Evolutionary conservation across 768 basidiomycete genomes (phyloP).

Genomic region (Gloeostereum incarnatum): DNA sequence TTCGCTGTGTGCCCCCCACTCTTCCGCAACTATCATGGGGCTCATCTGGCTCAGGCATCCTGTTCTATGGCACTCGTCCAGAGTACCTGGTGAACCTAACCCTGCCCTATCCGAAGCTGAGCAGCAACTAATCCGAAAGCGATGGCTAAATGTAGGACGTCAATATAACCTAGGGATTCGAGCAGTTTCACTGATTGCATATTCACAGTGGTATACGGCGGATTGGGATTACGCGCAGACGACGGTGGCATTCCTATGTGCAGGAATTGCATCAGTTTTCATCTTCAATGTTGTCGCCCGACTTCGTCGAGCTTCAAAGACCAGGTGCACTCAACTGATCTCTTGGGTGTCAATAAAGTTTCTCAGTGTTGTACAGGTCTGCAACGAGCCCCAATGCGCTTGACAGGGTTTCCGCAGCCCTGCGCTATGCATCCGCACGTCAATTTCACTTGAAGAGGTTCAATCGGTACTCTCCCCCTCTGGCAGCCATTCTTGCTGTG

Average conservation of each 20-base stretch:
- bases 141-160: slow-evolving; percentile 17
- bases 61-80: slow-evolving; percentile 18
- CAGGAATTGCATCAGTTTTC: slow-evolving; percentile 11
- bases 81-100: slow-evolving; percentile 13
- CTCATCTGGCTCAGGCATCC: slow-evolving; percentile 17
- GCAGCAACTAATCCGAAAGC: slow-evolving; percentile 11
- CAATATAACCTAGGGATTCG: not conserved
- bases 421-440: slow-evolving; percentile 13
- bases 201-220: slow-evolving; percentile 16
- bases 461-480: slow-evolving; percentile 18
- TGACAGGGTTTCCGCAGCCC: slow-evolving; percentile 12
- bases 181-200: not conserved
- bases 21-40: no score
- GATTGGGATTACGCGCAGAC: slow-evolving; percentile 22
- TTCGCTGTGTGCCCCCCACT: not conserved
- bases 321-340: no score
- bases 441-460: slow-evolving; percentile 14
- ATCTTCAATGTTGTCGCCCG: slow-evolving; percentile 7
- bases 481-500: slow-evolving; percentile 16
- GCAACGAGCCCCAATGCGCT: not conserved
- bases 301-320: slow-evolving; percentile 2
- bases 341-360: no score
- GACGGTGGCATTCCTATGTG: slow-evolving; percentile 20
- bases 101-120: slow-evolving; percentile 15
- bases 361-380: not conserved